A percentile compares a stretch with the other conserved stretches of the same genome.
These are phyloP conservation scores for Laguncularia racemosa DNA, from an alignment of 345 rosid genomes.

Conservation along the genomic window DNA sequence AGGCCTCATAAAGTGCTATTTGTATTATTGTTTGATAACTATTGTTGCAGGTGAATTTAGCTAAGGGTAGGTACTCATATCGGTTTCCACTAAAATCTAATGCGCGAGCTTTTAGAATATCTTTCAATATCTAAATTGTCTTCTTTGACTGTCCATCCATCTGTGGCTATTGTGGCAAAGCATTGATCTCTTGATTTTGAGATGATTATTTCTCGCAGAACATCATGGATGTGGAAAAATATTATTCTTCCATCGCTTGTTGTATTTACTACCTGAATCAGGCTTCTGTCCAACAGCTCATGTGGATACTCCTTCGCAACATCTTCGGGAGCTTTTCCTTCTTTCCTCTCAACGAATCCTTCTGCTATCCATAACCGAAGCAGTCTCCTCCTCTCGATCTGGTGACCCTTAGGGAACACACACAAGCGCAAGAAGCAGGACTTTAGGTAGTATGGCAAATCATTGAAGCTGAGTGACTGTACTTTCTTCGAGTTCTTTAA, in stretches of 20 bases:
- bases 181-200: conserved; percentile 30
- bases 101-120: no score
- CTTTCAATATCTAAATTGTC: no score
- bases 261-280: conserved; percentile 21
- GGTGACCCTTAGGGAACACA: conserved; percentile 31
- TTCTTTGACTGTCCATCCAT: no score
- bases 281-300: conserved; percentile 32
- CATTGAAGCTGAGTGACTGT: conserved; percentile 29
- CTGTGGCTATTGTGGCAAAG: conserved; percentile 21
- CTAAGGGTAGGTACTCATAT: no score
- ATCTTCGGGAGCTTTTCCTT: conserved; percentile 35
- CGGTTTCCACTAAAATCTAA: no score
- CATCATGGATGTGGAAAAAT: conserved; percentile 29
- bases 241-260: conserved; percentile 24
- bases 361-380: conserved; percentile 37
- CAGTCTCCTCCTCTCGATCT: conserved; percentile 15
- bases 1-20: no score
- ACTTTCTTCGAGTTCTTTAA: conserved; percentile 24
- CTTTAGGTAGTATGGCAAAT: conserved; percentile 36
- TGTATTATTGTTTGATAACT: no score
- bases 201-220: conserved; percentile 26
- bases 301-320: conserved; percentile 32
- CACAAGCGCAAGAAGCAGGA: conserved; percentile 33
- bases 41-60: no score
- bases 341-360: conserved; percentile 29